Evolutionary conservation across 2,329 filamentous ascomycete genomes (phyloP).

Genomic region (Exserohilum turcica): DNA sequence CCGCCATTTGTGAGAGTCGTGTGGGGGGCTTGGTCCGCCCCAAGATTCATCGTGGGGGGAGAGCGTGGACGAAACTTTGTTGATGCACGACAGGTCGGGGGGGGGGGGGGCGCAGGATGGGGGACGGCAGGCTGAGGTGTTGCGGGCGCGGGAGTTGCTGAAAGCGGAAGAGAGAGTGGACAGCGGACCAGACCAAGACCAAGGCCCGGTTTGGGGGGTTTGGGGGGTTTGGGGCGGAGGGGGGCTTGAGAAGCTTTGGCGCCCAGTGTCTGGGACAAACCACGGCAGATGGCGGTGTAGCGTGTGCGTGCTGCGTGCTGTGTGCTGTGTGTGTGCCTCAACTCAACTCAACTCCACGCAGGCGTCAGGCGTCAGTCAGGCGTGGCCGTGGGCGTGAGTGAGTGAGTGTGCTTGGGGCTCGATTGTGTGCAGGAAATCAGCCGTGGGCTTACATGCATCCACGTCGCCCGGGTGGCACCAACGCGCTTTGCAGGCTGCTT

Average conservation of each 20-base stretch:
- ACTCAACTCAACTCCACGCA: too few species aligned
- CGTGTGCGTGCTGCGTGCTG: too few species aligned
- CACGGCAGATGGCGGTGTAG: slow-evolving; percentile 24
- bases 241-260: slow-evolving; percentile 21
- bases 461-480: slow-evolving; percentile 13
- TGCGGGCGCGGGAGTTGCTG: slow-evolving; percentile 12
- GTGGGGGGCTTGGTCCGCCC: slow-evolving; percentile 35
- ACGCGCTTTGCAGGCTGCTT: slow-evolving; percentile 24
- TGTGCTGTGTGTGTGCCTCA: too few species aligned
- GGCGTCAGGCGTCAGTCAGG: too few species aligned
- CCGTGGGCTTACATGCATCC: background rate
- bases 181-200: slow-evolving; percentile 12
- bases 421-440: background rate
- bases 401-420: too few species aligned
- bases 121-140: background rate
- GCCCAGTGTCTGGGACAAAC: slow-evolving; percentile 18
- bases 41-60: slow-evolving; percentile 42
- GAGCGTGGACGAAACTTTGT: background rate
- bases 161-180: slow-evolving; percentile 13
- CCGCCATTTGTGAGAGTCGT: slow-evolving; percentile 26
- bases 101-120: background rate
- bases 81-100: background rate
- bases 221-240: too few species aligned
- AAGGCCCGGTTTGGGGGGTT: too few species aligned
- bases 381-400: too few species aligned